These are phyloP conservation scores for Pilaira anomala DNA, from an alignment of 192 early-diverging fungal genomes.

Conservation along the genomic window DNA sequence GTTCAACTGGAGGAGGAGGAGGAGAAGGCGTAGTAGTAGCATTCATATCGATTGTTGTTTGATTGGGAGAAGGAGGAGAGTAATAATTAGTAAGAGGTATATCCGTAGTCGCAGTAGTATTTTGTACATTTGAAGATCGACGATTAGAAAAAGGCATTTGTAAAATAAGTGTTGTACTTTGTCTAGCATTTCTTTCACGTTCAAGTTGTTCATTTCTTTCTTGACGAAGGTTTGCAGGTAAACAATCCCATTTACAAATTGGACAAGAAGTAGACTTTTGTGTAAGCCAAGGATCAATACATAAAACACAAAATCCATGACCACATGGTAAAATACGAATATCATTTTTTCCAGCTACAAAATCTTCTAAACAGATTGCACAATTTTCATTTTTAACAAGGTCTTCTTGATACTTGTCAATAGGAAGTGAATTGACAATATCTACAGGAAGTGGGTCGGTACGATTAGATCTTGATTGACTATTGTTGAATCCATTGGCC, in stretches of 20 bases:
- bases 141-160: no score
- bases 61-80: no score
- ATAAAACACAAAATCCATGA: constrained; percentile 38
- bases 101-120: no score
- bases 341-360: constrained; percentile 15
- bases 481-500: background rate
- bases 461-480: constrained; percentile 7
- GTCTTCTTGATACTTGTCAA: constrained; percentile 15
- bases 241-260: constrained; percentile 36
- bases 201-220: constrained; percentile 2
- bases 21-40: no score
- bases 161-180: no score
- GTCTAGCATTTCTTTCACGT: no score
- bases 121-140: no score
- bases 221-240: constrained; percentile 9
- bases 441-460: constrained; percentile 25
- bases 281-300: constrained; percentile 39
- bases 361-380: constrained; percentile 39
- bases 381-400: constrained; percentile 35
- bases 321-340: constrained; percentile 38
- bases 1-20: no score
- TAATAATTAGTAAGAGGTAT: no score
- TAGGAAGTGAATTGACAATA: constrained; percentile 28
- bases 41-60: no score
- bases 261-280: constrained; percentile 35